Base-by-base conservation (phyloP, 768 basidiomycete species). In the Hysterangium stoloniferum region DNA sequence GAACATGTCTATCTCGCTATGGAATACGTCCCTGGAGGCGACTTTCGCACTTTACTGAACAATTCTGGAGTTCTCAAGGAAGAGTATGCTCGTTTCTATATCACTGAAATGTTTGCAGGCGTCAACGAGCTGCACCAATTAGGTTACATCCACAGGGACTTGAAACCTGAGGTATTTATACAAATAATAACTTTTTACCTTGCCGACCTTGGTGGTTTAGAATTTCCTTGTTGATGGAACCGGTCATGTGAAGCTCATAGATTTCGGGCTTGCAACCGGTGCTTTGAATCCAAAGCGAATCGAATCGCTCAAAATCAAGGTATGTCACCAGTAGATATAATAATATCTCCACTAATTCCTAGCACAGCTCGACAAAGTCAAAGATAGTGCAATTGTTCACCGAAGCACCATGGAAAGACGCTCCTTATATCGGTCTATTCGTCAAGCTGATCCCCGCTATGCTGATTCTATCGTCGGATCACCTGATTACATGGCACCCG, bases 1-100 rank as follows among this genome's bases (percentile, higher is more conserved):
- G 75, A 86, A 49, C 75, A 87, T 59, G 92, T 98, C 15, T 98
- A 94, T 63, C 84, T 98, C 40, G 95, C 95, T 1, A 98, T 98
- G 95, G 94, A 98, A 73, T 98, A 96, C 63, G 94, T 98, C 15
- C 93, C 94, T 1, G 96, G 96, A 19, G 96, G 96, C 43, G 96
- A 99, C 64, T 99, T 99, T 72, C 80, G 96, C 15, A 99, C 96
- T 0, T 77, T 99, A 33, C 76, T 99, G 33, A 99, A 97, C 69
- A 99, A 97, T 64, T 93, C 94, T 0, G 96, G 96, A 27, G 92
- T 98, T 1, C 75, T 99, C 52, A 95, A 97, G 64, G 94, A 98
- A 63, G 92, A 97, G 60, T 91, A 97, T 59, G 95, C 96, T 1
- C 76, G 86, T 49, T 98, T 94, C 64, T 99, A 99, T 66, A 95